Evolutionary conservation across 2,329 filamentous ascomycete genomes (phyloP).

Genomic region (Nigrospora oryzae): DNA sequence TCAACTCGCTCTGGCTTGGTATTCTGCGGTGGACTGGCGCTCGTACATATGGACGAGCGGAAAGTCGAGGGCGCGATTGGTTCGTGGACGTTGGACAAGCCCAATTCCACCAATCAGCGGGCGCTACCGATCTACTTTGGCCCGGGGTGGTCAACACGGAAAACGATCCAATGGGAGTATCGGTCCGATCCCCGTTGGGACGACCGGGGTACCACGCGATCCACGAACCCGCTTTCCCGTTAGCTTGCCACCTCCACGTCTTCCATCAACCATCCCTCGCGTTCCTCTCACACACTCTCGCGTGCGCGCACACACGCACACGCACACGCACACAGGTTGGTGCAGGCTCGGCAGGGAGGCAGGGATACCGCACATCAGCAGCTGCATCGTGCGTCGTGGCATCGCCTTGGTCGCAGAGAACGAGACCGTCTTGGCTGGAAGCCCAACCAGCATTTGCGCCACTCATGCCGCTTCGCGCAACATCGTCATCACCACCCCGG

Average conservation of each 20-base stretch:
- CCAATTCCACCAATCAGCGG: constrained; percentile 13
- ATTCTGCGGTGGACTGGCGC: not conserved
- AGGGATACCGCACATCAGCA: too few species aligned
- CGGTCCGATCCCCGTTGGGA: constrained; percentile 15
- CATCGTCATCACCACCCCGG: too few species aligned
- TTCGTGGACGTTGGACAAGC: constrained; percentile 12
- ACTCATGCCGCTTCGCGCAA: too few species aligned
- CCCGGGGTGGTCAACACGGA: constrained; percentile 6
- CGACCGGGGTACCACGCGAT: constrained; percentile 1
- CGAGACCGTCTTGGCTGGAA: too few species aligned
- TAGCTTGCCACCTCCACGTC: not conserved
- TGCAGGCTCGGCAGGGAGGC: too few species aligned
- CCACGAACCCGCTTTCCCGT: not conserved
- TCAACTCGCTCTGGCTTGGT: not conserved
- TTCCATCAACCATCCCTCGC: not conserved
- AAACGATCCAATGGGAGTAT: constrained; percentile 13
- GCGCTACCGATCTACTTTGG: constrained; percentile 5
- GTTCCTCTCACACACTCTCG: too few species aligned
- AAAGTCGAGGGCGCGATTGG: constrained; percentile 9
- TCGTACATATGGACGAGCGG: constrained; percentile 12
- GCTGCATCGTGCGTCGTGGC: too few species aligned
- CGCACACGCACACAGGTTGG: too few species aligned
- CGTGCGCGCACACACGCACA: too few species aligned
- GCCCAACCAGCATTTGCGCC: too few species aligned
- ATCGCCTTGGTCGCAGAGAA: too few species aligned